Percentiles rank a stretch among this genome's conserved stretches.
phyloP scores from a whole-genome alignment of 768 basidiomycete genomes.

The Strobilomyces echinocephalus region DNA sequence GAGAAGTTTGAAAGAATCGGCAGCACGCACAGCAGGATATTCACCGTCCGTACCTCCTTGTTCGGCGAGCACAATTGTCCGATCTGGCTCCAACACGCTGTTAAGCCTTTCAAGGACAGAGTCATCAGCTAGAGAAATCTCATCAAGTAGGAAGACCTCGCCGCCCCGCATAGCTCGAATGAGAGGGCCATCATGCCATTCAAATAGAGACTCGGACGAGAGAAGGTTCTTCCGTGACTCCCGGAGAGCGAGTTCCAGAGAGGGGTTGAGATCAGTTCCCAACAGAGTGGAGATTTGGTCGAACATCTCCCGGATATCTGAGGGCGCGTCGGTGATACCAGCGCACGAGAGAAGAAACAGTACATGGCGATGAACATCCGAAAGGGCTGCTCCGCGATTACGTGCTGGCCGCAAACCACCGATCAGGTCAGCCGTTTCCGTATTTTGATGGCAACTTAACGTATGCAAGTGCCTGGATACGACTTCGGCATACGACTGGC shows the following conservation, averaged over 20 bases:
- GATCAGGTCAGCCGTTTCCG: conserved; percentile 94
- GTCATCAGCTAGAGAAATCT: conserved; percentile 96
- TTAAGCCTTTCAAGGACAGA: conserved; percentile 96
- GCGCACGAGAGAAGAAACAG: conserved; percentile 36
- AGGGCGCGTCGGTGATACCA: conserved; percentile 30
- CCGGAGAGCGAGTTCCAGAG: conserved; percentile 32
- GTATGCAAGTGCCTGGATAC: conserved; percentile 55
- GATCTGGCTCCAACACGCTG: conserved; percentile 89
- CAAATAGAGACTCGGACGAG: conserved; percentile 73
- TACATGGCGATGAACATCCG: conserved; percentile 45
- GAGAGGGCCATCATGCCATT: conserved; percentile 97
- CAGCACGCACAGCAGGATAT: conserved; percentile 62
- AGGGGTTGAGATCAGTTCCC: conserved; percentile 28
- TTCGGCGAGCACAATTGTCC: conserved; percentile 89
- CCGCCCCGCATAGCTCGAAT: conserved; percentile 86
- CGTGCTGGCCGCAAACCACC: conserved; percentile 89
- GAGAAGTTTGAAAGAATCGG: conserved; percentile 74
- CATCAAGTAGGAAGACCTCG: conserved; percentile 86
- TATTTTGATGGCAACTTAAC: conserved; percentile 96
- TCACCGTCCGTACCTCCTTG: conserved; percentile 74
- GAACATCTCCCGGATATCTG: conserved; percentile 26
- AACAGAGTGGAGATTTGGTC: conserved; percentile 20
- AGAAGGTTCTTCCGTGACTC: conserved; percentile 43
- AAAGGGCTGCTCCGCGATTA: conserved; percentile 57
- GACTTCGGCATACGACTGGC: conserved; percentile 79